Evolutionary conservation across 495 filamentous ascomycete species (phyloP).

Genomic region (Xeromyces bisporus): DNA sequence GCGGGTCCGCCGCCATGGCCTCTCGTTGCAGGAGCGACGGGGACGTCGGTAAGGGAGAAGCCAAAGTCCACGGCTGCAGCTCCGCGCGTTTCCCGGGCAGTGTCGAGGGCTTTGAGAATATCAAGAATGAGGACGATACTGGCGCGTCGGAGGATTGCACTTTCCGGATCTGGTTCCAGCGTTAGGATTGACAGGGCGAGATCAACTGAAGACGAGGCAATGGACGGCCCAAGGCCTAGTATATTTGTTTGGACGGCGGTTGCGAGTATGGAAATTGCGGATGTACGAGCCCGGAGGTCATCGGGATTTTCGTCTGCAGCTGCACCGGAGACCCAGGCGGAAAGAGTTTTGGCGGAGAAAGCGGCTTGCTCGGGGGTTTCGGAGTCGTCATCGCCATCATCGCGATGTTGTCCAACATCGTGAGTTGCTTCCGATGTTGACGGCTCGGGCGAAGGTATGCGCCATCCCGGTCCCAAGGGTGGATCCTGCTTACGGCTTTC

Average conservation of each 20-base stretch:
- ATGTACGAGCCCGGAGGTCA: constrained; percentile 61
- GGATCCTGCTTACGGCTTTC: constrained; percentile 21
- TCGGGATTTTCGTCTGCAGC: constrained; percentile 37
- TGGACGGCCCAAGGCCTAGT: constrained; percentile 34
- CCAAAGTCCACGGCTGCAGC: constrained; percentile 40
- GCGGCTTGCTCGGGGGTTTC: constrained; percentile 34
- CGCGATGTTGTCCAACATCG: constrained; percentile 30
- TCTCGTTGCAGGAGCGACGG: neutral
- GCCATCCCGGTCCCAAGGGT: constrained; percentile 17
- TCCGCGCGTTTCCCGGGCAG: constrained; percentile 26
- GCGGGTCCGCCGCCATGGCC: constrained; percentile 5
- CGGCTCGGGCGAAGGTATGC: constrained; percentile 9
- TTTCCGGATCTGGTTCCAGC: constrained; percentile 44
- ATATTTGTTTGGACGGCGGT: constrained; percentile 50
- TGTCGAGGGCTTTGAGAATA: constrained; percentile 48
- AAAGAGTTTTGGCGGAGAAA: constrained; percentile 45
- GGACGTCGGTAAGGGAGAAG: constrained; percentile 29
- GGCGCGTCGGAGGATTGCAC: constrained; percentile 55
- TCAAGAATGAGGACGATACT: constrained; percentile 52
- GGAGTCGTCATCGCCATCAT: constrained; percentile 22
- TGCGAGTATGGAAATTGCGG: constrained; percentile 58
- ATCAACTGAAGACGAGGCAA: constrained; percentile 45
- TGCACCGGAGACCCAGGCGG: constrained; percentile 55
- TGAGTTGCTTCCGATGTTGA: constrained; percentile 7
- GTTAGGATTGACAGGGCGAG: constrained; percentile 47